Evolutionary conservation across 2,329 filamentous ascomycete species (phyloP), one percentile per base, ranked within the genome.

Genomic region (Paracoccidioides brasiliensis): DNA sequence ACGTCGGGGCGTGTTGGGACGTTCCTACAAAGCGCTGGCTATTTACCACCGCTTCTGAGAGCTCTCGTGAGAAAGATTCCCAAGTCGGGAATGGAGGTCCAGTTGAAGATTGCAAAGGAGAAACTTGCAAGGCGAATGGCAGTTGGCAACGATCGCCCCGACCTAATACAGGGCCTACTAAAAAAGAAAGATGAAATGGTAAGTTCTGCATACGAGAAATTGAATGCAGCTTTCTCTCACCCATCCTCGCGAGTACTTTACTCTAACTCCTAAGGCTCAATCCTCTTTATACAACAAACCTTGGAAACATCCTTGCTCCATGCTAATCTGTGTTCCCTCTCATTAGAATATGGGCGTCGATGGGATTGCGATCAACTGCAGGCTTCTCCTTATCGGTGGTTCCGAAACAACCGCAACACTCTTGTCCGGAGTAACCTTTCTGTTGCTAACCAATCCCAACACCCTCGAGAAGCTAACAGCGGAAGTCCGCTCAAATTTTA

Each of bases 321-420:
- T 5, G 41, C 37, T 41, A 43, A 52, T 37, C 50, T 42, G 37
- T 15, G 12, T 30, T 12, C 8, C 14, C 40, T 30, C 30, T 35
- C 15, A 1, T 22, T 49, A 59, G 50, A 48, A 55, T 33, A 58
- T 68, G 55, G 63, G 41, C 5, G 42, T 57, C 0, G 61, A 56
- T 0, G 71, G 74, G 49, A 68, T 76, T 44, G 62, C 69, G 43
- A 52, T 61, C 3, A 72, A 70, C 43, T 61, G 66, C 0, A 56
- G 63, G 4, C 52, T 67, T 15, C 46, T 75, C 42, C 63, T 75
- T 5, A 55, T 69, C 2, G 75, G 71, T 0, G 76, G 75, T 0
- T 70, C 67, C 3, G 77, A 80, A 60, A 78, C 76, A 0, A 77
- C 74, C 0, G 74, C 75, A 0, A 74, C 74, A 0, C 62, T 70